phyloP scores from a whole-genome alignment of 148 eudicot species.

The Arbutus unedo region DNA sequence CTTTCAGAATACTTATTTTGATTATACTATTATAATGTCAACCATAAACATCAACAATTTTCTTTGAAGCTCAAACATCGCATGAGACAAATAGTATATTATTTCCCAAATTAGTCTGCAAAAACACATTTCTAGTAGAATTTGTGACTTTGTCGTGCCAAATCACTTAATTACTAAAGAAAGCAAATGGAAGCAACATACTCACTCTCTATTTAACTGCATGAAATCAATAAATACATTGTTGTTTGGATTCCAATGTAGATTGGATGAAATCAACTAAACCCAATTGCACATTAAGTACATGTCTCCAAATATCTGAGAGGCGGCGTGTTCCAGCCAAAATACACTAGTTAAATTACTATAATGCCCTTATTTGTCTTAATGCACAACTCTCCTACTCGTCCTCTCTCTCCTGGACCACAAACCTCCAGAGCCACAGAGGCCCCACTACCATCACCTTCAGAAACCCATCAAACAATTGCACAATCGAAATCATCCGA shows the following conservation, averaged over 20 bases:
- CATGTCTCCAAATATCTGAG: neutral
- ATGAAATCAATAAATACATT: neutral
- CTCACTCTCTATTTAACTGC: no score
- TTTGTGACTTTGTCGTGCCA: neutral
- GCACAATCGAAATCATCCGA: neutral
- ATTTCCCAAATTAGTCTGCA: neutral
- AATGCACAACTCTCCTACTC: neutral
- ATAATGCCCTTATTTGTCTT: neutral
- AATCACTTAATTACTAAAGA: neutral
- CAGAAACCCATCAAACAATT: neutral
- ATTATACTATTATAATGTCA: neutral
- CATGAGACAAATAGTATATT: neutral
- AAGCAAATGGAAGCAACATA: neutral
- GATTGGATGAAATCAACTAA: neutral
- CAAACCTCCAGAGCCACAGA: neutral
- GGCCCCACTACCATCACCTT: neutral
- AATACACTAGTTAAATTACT: neutral
- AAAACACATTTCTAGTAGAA: neutral
- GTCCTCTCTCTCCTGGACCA: neutral
- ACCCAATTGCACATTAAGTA: neutral
- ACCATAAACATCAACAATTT: neutral
- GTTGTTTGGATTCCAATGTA: neutral
- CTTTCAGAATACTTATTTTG: neutral
- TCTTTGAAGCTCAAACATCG: neutral
- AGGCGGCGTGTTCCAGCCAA: neutral